A percentile compares a stretch with the other conserved stretches of the same genome.
phyloP scores from a whole-genome alignment of 148 eudicot genomes.

The Camellia sinensis region DNA sequence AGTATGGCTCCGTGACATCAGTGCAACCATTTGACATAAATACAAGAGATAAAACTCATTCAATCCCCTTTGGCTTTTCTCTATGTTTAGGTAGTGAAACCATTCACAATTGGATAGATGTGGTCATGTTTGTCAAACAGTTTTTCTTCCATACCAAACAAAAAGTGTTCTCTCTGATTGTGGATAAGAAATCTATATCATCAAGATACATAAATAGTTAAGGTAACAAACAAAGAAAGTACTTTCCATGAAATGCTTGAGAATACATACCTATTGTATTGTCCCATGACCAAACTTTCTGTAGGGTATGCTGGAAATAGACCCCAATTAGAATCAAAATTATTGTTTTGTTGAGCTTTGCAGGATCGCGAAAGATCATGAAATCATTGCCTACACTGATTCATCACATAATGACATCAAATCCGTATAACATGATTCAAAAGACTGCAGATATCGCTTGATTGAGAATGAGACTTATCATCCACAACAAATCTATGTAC shows the following conservation, averaged over 20 bases:
- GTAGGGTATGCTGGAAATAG: not conserved
- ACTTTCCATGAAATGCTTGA: not conserved
- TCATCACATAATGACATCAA: not conserved
- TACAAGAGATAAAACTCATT: not conserved
- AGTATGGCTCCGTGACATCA: not conserved
- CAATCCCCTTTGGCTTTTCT: not conserved
- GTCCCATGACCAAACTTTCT: not conserved
- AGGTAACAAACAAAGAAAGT: not conserved
- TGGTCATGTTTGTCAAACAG: not conserved
- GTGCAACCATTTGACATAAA: not conserved
- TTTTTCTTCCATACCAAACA: too few species aligned
- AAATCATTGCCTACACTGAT: not conserved
- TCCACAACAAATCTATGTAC: constrained; percentile 24
- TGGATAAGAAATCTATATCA: not conserved
- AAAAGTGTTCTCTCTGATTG: not conserved
- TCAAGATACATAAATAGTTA: too few species aligned
- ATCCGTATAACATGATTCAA: constrained; percentile 14
- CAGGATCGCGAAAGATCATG: not conserved
- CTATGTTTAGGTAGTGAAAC: not conserved
- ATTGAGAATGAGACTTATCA: constrained; percentile 18
- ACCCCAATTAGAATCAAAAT: not conserved
- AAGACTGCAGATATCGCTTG: constrained; percentile 11
- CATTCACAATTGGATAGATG: not conserved
- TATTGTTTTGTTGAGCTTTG: not conserved
- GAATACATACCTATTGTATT: not conserved